Conservation (phyloP, 176 grass and related monocot genomes). For the Cocos nucifera region DNA sequence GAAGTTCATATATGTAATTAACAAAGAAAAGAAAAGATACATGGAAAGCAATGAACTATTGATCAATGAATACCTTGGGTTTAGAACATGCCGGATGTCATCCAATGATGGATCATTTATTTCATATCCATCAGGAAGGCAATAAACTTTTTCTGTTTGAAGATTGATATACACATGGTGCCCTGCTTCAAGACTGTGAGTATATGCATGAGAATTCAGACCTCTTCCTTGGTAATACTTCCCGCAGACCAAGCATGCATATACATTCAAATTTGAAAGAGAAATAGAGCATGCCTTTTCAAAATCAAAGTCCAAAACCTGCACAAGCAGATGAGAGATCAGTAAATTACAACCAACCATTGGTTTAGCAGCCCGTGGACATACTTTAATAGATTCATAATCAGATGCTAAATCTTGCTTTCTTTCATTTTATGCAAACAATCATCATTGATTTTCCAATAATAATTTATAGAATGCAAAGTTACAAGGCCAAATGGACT, state of each 20-base stretch:
- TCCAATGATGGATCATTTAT: slow-evolving; percentile 90
- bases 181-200: slow-evolving; percentile 88
- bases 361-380: too few relatives aligned
- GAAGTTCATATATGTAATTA: too few relatives aligned
- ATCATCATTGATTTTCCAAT: too few relatives aligned
- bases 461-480: too few relatives aligned
- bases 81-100: slow-evolving; percentile 89
- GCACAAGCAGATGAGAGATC: slow-evolving; percentile 2
- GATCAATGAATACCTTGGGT: slow-evolving; percentile 51
- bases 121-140: slow-evolving; percentile 95
- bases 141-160: slow-evolving; percentile 93
- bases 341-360: too few relatives aligned
- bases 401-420: too few relatives aligned
- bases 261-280: slow-evolving; percentile 96
- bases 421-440: too few relatives aligned
- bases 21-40: too few relatives aligned
- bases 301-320: slow-evolving; percentile 99
- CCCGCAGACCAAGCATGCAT: slow-evolving; percentile 93
- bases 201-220: slow-evolving; percentile 97
- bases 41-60: too few relatives aligned
- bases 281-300: slow-evolving; percentile 97
- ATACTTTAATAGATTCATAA: too few relatives aligned
- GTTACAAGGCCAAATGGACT: too few relatives aligned
- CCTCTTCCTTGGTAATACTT: slow-evolving; percentile 99
- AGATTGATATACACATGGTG: slow-evolving; percentile 98